phyloP scores from a whole-genome alignment of 768 basidiomycete species.

The Suillus cothurnatus region DNA sequence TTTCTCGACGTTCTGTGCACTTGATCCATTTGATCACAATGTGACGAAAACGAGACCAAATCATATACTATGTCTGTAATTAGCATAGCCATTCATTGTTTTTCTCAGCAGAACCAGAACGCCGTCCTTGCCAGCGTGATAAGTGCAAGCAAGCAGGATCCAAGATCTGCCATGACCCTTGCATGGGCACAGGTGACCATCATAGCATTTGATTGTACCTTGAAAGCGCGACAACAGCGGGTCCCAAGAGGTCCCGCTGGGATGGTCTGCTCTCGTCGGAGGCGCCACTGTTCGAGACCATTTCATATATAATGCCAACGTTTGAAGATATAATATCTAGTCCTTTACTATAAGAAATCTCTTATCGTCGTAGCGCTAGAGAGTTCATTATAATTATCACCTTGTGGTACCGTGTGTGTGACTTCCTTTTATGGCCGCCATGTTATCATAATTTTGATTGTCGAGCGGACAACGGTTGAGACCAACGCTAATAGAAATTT shows the following conservation, averaged over 20 bases:
- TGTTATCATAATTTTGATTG: constrained; percentile 6
- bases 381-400: background rate
- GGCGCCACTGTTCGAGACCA: background rate
- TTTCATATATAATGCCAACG: too few relatives aligned
- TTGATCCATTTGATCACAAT: background rate
- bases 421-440: constrained; percentile 8
- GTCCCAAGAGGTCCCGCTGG: background rate
- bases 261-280: background rate
- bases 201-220: constrained; percentile 3
- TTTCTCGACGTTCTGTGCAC: background rate
- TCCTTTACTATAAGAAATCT: too few relatives aligned
- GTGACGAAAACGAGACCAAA: background rate
- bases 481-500: background rate
- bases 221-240: constrained; percentile 5
- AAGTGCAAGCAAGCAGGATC: background rate
- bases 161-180: background rate
- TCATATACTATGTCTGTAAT: background rate
- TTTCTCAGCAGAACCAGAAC: constrained; percentile 1
- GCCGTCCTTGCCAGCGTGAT: constrained; percentile 3
- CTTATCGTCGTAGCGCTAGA: background rate
- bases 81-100: background rate
- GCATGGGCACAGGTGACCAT: background rate
- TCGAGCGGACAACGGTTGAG: constrained; percentile 8
- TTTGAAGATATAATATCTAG: too few relatives aligned
- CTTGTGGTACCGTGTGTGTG: background rate